Base-by-base conservation (phyloP, 2,329 filamentous ascomycete species). In the Epichloe glyceriae region DNA sequence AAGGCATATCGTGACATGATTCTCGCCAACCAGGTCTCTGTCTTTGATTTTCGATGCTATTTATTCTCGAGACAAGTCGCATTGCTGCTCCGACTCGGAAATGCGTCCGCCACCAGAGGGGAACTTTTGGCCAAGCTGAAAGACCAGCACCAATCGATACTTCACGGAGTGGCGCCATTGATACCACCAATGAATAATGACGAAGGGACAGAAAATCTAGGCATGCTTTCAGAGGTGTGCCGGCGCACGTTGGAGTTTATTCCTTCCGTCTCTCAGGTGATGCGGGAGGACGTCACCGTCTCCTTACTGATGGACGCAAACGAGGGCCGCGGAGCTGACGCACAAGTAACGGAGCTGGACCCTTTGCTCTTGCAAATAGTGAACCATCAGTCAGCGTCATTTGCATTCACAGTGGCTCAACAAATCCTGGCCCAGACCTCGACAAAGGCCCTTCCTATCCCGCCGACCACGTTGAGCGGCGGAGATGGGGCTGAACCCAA, bases 31-130 rank as follows among this genome's bases (percentile, higher is more conserved):
- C 87, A 95, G 57, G 94, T 98, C 37, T 98, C 93, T 0, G 75
- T 95, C 3, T 96, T 97, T 62, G 93, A 98, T 65, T 97, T 98
- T 64, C 78, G 88, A 47, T 88, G 86, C 58, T 98, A 98, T 64
- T 82, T 98, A 12, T 98, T 97, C 65, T 83, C 88, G 3, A 80
- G 93, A 22, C 91, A 98, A 60, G 80, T 95, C 55, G 79, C 85
- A 3, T 70, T 98, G 1, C 74, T 97, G 1, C 73, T 95, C 12
- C 80, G 90, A 4, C 76, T 95, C 1, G 89, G 86, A n/a, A 93
- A 91, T 61, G 79, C 79, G 0, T 78, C 70, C 66, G 81, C 78
- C 2, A 79, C 79, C 0, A 67, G 76, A 38, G 80, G 83, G 56
- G 80, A 85, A 59, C 68, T 84, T 0, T 63, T 83, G 1, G 73